Evolutionary conservation across 2,329 filamentous ascomycete genomes (phyloP), one percentile per base, ranked within the genome.

Genomic region (Penicillium italicum): DNA sequence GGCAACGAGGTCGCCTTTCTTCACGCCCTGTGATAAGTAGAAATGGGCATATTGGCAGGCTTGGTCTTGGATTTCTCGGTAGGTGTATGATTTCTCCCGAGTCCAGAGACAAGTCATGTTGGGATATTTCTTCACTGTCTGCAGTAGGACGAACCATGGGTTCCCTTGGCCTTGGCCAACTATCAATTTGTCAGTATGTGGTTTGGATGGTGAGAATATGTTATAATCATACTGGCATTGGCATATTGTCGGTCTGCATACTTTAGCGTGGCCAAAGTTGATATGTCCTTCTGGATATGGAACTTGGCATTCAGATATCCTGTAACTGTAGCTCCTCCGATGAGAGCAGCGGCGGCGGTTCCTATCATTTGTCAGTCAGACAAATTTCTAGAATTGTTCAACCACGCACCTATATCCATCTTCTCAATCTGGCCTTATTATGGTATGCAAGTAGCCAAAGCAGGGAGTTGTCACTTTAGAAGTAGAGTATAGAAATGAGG

Each of bases 41-140:
- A 83, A 87, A 56, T 85, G 79, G 0, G 80, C 86, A 61, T 82
- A 88, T 62, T 83, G 83, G 60, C 82, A 80, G 9, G 76, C 77
- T n/a, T 79, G 77, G n/a, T 79, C 75, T 51, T 83, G 80, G 0
- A 82, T 69, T 61, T 87, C 75, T 20, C 73, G 73, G 73, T 81
- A 88, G 3, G 84, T 86, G 71, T 84, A 86, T 62, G 76, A 79
- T 22, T 81, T 80, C 42, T 77, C 76, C 11, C 85, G 82, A 37
- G 85, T 87, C 88, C 88, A 91, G 63, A 91, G 80, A 61, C 83
- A 84, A 55, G 82, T 77, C 42, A 79, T 77, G 52, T 82, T 74
- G 0, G 80, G 81, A 30, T 81, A 77, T 20, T 74, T 72, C 41
- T 78, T 75, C 14, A 80, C 85, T 8, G 80, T 73, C 12, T 79